These are phyloP conservation scores for Zizania latifolia DNA, from an alignment of 176 grass and related monocot genomes.

Conservation along the genomic window DNA sequence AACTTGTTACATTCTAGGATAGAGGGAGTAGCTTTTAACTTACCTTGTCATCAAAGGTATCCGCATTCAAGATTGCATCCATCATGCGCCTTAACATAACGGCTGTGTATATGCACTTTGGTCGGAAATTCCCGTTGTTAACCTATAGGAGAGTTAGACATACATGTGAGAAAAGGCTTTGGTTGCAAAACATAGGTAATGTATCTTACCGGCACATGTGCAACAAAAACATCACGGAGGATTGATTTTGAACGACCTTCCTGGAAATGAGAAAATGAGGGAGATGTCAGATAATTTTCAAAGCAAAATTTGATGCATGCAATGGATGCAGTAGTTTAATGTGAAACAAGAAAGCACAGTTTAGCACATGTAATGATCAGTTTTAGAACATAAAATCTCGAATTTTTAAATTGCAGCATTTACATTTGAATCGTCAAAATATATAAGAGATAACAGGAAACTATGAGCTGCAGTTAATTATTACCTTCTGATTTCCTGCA, in stretches of 20 bases:
- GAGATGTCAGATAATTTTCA: background rate
- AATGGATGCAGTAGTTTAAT: background rate
- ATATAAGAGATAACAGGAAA: background rate
- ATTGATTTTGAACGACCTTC: slow-evolving; percentile 63
- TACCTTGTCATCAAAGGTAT: slow-evolving; percentile 97
- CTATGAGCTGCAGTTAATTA: background rate
- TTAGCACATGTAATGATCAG: background rate
- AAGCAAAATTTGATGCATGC: background rate
- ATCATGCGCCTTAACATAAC: slow-evolving; percentile 96
- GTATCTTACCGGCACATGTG: slow-evolving; percentile 81
- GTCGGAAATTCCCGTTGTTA: slow-evolving; percentile 52
- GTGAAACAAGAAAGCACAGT: background rate
- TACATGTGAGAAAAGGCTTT: background rate
- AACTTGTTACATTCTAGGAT: too few relatives aligned
- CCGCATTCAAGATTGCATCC: slow-evolving; percentile 75
- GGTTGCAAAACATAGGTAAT: slow-evolving; percentile 23
- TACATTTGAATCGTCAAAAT: background rate
- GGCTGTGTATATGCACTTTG: slow-evolving; percentile 84
- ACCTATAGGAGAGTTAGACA: slow-evolving; percentile 40
- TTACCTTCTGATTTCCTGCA: slow-evolving; percentile 67
- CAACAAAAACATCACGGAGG: slow-evolving; percentile 78
- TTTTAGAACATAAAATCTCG: background rate
- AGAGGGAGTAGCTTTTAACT: too few relatives aligned
- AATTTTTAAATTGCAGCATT: background rate
- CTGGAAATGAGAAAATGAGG: slow-evolving; percentile 25